Conservation (phyloP, 108 stramenopile genomes). For the Fistulifera pelliculosa region DNA sequence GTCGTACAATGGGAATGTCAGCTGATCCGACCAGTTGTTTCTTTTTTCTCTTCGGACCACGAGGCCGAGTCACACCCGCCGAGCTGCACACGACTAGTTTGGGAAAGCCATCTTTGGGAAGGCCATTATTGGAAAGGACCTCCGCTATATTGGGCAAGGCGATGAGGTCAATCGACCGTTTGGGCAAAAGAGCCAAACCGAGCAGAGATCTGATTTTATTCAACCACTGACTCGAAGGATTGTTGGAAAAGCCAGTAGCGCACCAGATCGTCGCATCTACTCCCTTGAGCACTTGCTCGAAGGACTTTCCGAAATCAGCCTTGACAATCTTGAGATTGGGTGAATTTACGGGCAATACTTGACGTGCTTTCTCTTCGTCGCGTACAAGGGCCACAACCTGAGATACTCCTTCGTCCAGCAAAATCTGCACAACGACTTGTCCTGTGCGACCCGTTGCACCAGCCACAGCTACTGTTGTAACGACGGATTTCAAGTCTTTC, state of each 20-base stretch:
- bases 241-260: slow-evolving; percentile 70
- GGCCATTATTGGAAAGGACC: slow-evolving; percentile 6
- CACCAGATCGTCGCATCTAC: slow-evolving; percentile 79
- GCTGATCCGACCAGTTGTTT: slow-evolving; percentile 46
- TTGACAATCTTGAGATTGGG: slow-evolving; percentile 31
- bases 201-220: slow-evolving; percentile 7
- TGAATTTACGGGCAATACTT: slow-evolving; percentile 9
- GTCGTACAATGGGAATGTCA: slow-evolving; percentile 88
- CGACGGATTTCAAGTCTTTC: no score
- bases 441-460: slow-evolving; percentile 81
- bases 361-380: slow-evolving; percentile 16
- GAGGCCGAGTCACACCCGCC: slow-evolving; percentile 72
- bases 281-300: slow-evolving; percentile 23
- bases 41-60: slow-evolving; percentile 67
- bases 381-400: slow-evolving; percentile 63
- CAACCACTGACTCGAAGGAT: slow-evolving; percentile 8
- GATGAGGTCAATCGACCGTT: slow-evolving; percentile 56
- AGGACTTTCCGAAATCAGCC: slow-evolving; percentile 34
- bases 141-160: slow-evolving; percentile 52
- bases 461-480: slow-evolving; percentile 45
- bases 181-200: slow-evolving; percentile 31
- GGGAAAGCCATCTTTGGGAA: slow-evolving; percentile 15
- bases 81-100: slow-evolving; percentile 72
- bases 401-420: slow-evolving; percentile 32
- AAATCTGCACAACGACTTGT: slow-evolving; percentile 50